Evolutionary conservation across 176 grass and related monocot species (phyloP).

Genomic region (Guadua angustifolia): DNA sequence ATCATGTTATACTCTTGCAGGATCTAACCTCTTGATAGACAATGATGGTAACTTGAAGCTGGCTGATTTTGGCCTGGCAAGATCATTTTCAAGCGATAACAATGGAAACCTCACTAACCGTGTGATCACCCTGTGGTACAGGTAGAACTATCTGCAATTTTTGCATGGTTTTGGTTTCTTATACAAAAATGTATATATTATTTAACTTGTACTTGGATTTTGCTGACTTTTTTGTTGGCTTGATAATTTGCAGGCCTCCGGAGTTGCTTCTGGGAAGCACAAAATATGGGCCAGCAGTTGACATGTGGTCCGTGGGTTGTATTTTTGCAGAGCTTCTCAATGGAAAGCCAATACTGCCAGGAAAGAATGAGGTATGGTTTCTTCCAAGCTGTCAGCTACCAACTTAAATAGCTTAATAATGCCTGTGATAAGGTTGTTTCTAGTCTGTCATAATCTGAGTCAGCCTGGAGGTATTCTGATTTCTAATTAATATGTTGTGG

Average conservation of each 20-base stretch:
- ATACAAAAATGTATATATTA: constrained; percentile 13
- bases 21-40: constrained; percentile 95
- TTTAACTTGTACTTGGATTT: not conserved
- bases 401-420: constrained; percentile 4
- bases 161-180: constrained; percentile 26
- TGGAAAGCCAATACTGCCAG: constrained; percentile 85
- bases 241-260: constrained; percentile 72
- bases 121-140: constrained; percentile 96
- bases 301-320: constrained; percentile 99
- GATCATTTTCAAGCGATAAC: constrained; percentile 81
- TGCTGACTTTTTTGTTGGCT: constrained; percentile 24
- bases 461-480: not conserved
- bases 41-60: constrained; percentile 96
- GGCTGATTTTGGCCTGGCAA: constrained; percentile 96
- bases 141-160: constrained; percentile 41
- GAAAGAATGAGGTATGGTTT: constrained; percentile 86
- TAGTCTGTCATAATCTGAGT: not conserved
- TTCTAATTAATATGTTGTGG: not conserved
- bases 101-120: constrained; percentile 93
- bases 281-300: constrained; percentile 84
- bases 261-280: constrained; percentile 84
- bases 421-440: not conserved
- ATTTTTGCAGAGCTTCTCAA: constrained; percentile 92
- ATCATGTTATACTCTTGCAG: constrained; percentile 41
- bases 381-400: constrained; percentile 10